A percentile compares a stretch with the other conserved stretches of the same genome.
Evolutionary conservation across 2,329 filamentous ascomycete genomes (phyloP).

Genomic region (Calonectria ilicicola): DNA sequence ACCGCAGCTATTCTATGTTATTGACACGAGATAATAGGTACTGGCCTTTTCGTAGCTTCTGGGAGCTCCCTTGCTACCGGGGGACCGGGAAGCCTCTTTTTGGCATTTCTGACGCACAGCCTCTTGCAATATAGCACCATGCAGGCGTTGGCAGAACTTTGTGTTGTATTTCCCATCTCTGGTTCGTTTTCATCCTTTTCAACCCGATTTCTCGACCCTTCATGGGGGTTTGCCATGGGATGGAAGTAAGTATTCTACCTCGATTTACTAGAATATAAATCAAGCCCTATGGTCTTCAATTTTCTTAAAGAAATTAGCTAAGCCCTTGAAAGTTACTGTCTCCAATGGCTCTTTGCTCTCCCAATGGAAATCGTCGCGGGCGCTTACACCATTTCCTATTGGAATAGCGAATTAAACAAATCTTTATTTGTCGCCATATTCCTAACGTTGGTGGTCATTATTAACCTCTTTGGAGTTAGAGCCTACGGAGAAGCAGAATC

Average conservation of each 20-base stretch:
- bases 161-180: neutral
- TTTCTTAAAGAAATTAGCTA: neutral
- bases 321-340: neutral
- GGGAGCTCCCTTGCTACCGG: neutral
- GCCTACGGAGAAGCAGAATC: neutral
- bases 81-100: neutral
- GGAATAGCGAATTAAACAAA: neutral
- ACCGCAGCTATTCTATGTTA: rapidly evolving
- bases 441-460: neutral
- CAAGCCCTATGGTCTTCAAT: too few species aligned
- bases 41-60: neutral
- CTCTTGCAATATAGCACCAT: neutral
- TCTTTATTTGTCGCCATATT: neutral
- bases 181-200: neutral
- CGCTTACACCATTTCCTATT: neutral
- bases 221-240: neutral
- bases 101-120: neutral
- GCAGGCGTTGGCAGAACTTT: neutral
- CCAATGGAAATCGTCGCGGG: neutral
- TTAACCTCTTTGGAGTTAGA: neutral
- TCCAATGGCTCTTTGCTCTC: neutral
- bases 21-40: neutral
- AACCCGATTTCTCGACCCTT: neutral
- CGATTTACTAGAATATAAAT: neutral
- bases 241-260: neutral